Evolutionary conservation across 208 protist species (phyloP).

Genomic region (Trypanosoma grayi): DNA sequence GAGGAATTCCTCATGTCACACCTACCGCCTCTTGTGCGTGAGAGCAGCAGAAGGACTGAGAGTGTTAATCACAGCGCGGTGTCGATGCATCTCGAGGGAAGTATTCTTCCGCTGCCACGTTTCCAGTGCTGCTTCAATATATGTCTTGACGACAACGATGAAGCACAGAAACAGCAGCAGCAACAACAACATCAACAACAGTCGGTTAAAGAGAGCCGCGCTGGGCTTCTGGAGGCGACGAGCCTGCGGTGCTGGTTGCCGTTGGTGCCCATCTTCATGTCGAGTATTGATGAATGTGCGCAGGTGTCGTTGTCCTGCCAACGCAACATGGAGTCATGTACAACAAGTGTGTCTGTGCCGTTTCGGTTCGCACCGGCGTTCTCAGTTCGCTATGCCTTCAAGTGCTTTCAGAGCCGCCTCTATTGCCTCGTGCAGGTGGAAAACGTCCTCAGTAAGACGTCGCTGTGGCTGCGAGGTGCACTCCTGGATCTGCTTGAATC

Average conservation of each 20-base stretch:
- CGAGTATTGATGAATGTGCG: slow-evolving; percentile 15
- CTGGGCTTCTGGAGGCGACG: background rate
- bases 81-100: slow-evolving; percentile 22
- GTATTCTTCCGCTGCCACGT: background rate
- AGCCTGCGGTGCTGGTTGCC: slow-evolving; percentile 27
- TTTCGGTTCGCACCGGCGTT: slow-evolving; percentile 35
- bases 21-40: slow-evolving; percentile 19
- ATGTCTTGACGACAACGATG: slow-evolving; percentile 6
- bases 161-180: background rate
- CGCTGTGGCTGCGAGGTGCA: slow-evolving; percentile 76
- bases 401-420: slow-evolving; percentile 67
- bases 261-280: slow-evolving; percentile 58
- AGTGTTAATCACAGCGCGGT: too few relatives aligned
- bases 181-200: too few relatives aligned
- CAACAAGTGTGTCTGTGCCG: slow-evolving; percentile 32
- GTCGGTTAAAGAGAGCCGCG: background rate
- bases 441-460: slow-evolving; percentile 61
- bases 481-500: slow-evolving; percentile 57
- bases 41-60: too few relatives aligned
- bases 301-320: slow-evolving; percentile 48
- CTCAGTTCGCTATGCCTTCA: slow-evolving; percentile 50
- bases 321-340: slow-evolving; percentile 47
- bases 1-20: slow-evolving; percentile 17
- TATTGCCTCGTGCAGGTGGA: slow-evolving; percentile 69
- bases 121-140: slow-evolving; percentile 29